These are phyloP conservation scores for Geranium rotundifolium DNA, from an alignment of 345 rosid species.

Conservation along the genomic window DNA sequence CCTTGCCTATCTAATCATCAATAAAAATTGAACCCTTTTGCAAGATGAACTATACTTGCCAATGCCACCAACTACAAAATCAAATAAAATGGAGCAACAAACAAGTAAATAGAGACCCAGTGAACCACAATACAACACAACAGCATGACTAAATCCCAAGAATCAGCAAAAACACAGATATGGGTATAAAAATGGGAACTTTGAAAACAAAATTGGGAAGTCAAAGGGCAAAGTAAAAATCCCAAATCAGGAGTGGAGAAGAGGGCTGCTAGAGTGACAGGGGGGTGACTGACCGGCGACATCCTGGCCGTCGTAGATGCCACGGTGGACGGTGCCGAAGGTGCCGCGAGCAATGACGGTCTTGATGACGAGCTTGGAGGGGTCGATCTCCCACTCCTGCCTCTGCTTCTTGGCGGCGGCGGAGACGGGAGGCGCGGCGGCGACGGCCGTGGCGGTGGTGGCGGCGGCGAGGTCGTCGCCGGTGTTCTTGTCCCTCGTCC, in stretches of 20 bases:
- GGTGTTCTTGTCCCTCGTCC: constrained; percentile 42
- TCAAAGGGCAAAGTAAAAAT: neutral
- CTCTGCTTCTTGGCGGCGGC: constrained; percentile 28
- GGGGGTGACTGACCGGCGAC: constrained; percentile 66
- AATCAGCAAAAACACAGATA: too few species aligned
- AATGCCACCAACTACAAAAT: neutral
- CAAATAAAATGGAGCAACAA: too few species aligned
- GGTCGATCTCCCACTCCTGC: constrained; percentile 95
- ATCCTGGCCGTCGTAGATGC: constrained; percentile 73
- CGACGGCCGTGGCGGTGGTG: neutral
- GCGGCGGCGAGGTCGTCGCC: constrained; percentile 21
- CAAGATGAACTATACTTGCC: neutral
- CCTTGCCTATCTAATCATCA: neutral
- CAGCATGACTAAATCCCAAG: too few species aligned
- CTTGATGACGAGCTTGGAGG: constrained; percentile 74
- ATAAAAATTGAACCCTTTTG: neutral
- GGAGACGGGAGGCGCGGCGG: neutral
- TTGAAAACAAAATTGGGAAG: neutral
- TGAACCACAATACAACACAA: too few species aligned
- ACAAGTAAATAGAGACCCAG: too few species aligned
- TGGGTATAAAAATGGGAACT: neutral
- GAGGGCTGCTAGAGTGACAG: constrained; percentile 4
- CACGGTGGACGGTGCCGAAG: constrained; percentile 96
- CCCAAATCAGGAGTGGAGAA: neutral
- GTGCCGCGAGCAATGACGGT: constrained; percentile 92